Evolutionary conservation across 768 basidiomycete species (phyloP).

Genomic region (Pleurotus ostreatus): DNA sequence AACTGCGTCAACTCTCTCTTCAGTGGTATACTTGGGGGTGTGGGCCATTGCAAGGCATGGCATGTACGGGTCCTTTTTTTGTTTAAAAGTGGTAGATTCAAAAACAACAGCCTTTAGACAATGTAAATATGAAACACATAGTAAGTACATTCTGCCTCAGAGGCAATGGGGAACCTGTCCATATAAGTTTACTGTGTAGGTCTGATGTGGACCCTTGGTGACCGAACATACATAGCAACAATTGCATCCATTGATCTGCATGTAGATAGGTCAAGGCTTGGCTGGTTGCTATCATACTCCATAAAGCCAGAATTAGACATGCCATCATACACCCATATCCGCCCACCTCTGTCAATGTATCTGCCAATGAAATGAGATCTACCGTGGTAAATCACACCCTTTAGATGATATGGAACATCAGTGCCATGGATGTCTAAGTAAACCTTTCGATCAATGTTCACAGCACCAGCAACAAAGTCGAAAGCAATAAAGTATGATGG

Average conservation of each 20-base stretch:
- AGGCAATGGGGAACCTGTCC: constrained; percentile 16
- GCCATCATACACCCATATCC: constrained; percentile 22
- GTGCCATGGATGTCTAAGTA: neutral
- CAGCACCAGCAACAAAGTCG: neutral
- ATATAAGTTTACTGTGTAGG: constrained; percentile 22
- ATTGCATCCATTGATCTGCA: neutral
- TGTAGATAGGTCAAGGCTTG: neutral
- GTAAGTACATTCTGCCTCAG: no score
- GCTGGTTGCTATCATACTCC: neutral
- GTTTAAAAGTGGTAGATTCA: constrained; percentile 11
- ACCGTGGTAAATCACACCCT: constrained; percentile 17
- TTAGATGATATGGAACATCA: constrained; percentile 3
- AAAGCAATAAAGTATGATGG: constrained; percentile 8
- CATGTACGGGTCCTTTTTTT: no score
- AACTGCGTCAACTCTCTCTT: no score
- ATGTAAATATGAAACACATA: no score
- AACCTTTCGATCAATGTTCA: constrained; percentile 3
- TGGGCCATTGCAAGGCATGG: no score
- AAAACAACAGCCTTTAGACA: no score
- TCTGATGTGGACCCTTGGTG: neutral
- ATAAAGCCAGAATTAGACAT: constrained; percentile 10
- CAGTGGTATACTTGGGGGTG: no score
- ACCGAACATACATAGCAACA: neutral
- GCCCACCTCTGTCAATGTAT: constrained; percentile 8
- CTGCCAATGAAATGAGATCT: constrained; percentile 15